Evolutionary conservation across 768 basidiomycete species (phyloP), one percentile per base, ranked within the genome.

Genomic region (Pisolithus albus): DNA sequence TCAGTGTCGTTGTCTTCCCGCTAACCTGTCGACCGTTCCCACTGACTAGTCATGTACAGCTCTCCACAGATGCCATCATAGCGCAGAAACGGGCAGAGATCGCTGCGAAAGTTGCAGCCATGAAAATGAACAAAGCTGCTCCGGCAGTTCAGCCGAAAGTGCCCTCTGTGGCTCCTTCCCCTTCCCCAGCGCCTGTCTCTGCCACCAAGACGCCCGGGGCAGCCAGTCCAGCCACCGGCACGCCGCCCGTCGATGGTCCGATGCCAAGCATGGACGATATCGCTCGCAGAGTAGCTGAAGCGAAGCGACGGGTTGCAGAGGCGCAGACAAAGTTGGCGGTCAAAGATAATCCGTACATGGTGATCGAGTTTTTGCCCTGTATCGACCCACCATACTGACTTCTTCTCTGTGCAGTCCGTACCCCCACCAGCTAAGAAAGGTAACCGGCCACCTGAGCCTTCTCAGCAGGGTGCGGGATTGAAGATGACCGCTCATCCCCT

Each of bases 401-500:
- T 6, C 49, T 7, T 26, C 1, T 30, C 47, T 13, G 15, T 46
- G 13, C 52, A 86, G 81, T 72, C 83, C 3, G 66, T 79, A 54
- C 74, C 83, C 10, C 75, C 78, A 59, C 66, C 70, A 5, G 72
- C 73, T 48, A 83, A 80, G 70, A 74, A 79, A 68, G 46, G 46
- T 8, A 78, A 74, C 49, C 72, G 75, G 32, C 67, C 73, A 0
- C 78, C 75, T 4, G 86, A 87, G 52, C 78, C 81, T 37, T 72
- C 82, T 3, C 89, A 86, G 39, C 86, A 86, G 67, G 88, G 90
- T 45, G 84, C 84, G 4, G 90, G 90, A 15, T 71, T 93, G 49
- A 89, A 89, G 66, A 92, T 93, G 88, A 83, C 89, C 2, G 91
- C 91, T 0, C 92, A 94, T 65, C 92, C 92, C 2, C 72, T 93